A percentile compares a stretch with the other conserved stretches of the same genome.
Evolutionary conservation across 306 rosid genomes (phyloP).

Genomic region (Oemleria cerasiformis): DNA sequence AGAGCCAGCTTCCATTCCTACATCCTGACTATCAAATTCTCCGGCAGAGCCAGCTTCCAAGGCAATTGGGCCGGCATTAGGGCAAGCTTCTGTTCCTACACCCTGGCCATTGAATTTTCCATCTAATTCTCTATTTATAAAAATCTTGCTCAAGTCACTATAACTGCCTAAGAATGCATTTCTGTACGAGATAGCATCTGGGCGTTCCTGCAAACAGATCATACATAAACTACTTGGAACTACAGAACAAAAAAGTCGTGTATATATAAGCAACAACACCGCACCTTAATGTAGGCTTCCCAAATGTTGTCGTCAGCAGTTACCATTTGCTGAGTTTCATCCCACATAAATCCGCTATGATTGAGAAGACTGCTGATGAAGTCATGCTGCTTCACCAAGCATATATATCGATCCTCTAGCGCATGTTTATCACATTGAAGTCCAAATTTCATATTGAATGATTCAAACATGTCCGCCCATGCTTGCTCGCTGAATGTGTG

Average conservation of each 20-base stretch:
- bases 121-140: slow-evolving; percentile 33
- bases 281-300: slow-evolving; percentile 65
- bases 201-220: slow-evolving; percentile 57
- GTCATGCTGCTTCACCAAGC: slow-evolving; percentile 52
- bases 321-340: slow-evolving; percentile 54
- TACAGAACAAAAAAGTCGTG: slow-evolving; percentile 1
- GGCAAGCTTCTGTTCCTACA: slow-evolving; percentile 22
- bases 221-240: slow-evolving; percentile 15
- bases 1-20: slow-evolving; percentile 22
- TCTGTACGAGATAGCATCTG: slow-evolving; percentile 48
- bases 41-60: not conserved
- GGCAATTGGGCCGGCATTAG: not conserved
- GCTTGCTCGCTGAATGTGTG: slow-evolving; percentile 53
- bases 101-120: slow-evolving; percentile 26
- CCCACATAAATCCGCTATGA: slow-evolving; percentile 53
- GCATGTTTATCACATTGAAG: slow-evolving; percentile 41
- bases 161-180: slow-evolving; percentile 38
- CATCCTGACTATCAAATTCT: slow-evolving; percentile 25
- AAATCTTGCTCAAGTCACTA: slow-evolving; percentile 51
- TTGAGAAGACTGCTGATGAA: slow-evolving; percentile 48
- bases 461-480: slow-evolving; percentile 47
- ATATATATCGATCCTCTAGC: slow-evolving; percentile 50
- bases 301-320: slow-evolving; percentile 52
- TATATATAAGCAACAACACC: slow-evolving; percentile 13
- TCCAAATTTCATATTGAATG: slow-evolving; percentile 40